Conservation (phyloP, 139 green algal species). For the Coccomyxa sp. region DNA sequence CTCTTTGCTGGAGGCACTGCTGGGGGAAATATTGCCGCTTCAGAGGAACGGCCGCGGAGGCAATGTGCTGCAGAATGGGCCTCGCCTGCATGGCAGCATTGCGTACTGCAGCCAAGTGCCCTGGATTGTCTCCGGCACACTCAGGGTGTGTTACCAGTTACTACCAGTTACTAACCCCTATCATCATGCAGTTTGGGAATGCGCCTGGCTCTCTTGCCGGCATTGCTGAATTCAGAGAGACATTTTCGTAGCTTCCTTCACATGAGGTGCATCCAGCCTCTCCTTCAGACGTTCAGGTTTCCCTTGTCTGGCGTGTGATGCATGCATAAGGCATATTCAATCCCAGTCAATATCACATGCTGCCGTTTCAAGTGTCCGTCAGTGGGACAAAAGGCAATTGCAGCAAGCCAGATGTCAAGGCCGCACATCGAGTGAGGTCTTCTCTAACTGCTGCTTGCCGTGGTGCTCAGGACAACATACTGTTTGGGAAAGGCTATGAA, state of each 20-base stretch:
- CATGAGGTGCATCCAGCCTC: too few species aligned
- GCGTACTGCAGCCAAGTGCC: slow-evolving; percentile 74
- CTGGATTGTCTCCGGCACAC: slow-evolving; percentile 68
- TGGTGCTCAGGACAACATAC: slow-evolving; percentile 70
- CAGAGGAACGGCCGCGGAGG: background rate
- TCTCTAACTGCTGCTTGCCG: too few species aligned
- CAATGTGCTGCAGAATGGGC: background rate
- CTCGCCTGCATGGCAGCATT: slow-evolving; percentile 46
- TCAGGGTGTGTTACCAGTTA: slow-evolving; percentile 13
- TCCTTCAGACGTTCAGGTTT: too few species aligned
- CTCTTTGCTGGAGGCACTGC: slow-evolving; percentile 66
- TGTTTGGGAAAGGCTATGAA: slow-evolving; percentile 61
- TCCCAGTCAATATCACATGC: too few species aligned
- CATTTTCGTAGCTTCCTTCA: too few species aligned
- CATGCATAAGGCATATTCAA: too few species aligned
- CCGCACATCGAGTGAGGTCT: too few species aligned
- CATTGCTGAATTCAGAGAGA: too few species aligned
- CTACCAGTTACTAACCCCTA: background rate
- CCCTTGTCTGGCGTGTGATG: too few species aligned
- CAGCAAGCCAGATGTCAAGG: too few species aligned
- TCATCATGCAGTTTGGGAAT: background rate
- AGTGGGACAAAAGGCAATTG: too few species aligned
- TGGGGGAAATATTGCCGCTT: slow-evolving; percentile 72
- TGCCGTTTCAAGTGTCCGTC: too few species aligned
- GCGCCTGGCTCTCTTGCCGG: slow-evolving; percentile 5